phyloP scores from a whole-genome alignment of 805 yeast genomes.

The Ogataea henricii region DNA sequence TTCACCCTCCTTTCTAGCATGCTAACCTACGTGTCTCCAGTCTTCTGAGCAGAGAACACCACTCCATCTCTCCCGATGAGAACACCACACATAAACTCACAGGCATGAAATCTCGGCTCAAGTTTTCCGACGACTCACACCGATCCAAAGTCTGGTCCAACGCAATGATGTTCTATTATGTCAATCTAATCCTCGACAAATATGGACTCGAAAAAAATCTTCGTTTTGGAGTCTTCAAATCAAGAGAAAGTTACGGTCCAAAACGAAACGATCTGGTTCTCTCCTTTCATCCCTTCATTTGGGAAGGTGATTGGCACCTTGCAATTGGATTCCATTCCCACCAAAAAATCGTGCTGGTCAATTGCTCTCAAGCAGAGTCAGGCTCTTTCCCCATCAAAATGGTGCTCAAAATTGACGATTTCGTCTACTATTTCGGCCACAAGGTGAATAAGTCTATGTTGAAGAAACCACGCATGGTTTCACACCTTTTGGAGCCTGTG shows the following conservation, averaged over 20 bases:
- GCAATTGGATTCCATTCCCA: conserved; percentile 32
- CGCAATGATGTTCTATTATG: conserved; percentile 34
- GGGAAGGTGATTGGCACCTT: conserved; percentile 37
- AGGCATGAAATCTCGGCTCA: conserved; percentile 29
- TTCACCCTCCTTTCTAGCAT: background rate
- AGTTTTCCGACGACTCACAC: conserved; percentile 33
- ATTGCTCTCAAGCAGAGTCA: conserved; percentile 26
- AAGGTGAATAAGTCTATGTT: conserved; percentile 31
- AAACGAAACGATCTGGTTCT: conserved; percentile 20
- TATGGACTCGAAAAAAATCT: conserved; percentile 16
- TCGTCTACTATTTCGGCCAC: conserved; percentile 30
- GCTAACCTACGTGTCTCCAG: conserved; percentile 10
- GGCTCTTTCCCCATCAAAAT: conserved; percentile 27
- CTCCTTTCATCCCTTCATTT: conserved; percentile 34
- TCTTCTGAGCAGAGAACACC: conserved; percentile 26
- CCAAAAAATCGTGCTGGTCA: conserved; percentile 29
- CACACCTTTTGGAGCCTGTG: conserved; percentile 29
- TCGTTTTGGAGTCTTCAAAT: conserved; percentile 26
- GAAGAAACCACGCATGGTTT: conserved; percentile 26
- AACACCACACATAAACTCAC: conserved; percentile 26
- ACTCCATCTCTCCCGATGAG: conserved; percentile 30
- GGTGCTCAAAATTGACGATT: conserved; percentile 30
- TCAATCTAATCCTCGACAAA: conserved; percentile 31
- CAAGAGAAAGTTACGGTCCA: conserved; percentile 32
- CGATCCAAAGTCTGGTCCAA: conserved; percentile 28